phyloP scores from a whole-genome alignment of 768 basidiomycete species.

The Russula sp. region DNA sequence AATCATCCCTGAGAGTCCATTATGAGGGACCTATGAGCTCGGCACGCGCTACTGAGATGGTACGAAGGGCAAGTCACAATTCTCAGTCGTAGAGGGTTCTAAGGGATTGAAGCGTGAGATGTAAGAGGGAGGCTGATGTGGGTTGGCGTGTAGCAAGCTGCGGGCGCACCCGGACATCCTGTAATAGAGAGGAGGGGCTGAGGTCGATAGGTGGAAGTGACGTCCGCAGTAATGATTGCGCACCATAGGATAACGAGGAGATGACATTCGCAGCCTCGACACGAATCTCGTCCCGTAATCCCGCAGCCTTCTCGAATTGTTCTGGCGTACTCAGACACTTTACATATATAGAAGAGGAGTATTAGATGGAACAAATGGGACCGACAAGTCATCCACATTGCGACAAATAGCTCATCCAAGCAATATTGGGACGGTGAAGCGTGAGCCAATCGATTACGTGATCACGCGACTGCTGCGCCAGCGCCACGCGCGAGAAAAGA shows the following conservation, averaged over 20 bases:
- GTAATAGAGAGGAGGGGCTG: neutral
- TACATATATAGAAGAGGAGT: conserved; percentile 41
- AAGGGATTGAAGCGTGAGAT: conserved; percentile 41
- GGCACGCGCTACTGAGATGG: conserved; percentile 50
- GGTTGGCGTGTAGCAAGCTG: conserved; percentile 49
- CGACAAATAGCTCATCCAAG: no score
- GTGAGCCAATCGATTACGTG: no score
- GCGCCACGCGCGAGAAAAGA: no score
- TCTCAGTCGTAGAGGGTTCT: conserved; percentile 35
- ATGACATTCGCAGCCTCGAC: conserved; percentile 71
- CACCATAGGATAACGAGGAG: conserved; percentile 65
- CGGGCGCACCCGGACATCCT: conserved; percentile 55
- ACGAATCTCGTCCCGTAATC: conserved; percentile 50
- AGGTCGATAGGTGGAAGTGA: neutral
- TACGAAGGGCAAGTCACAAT: conserved; percentile 30
- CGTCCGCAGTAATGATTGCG: neutral
- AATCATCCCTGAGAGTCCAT: conserved; percentile 51
- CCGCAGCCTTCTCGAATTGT: conserved; percentile 28
- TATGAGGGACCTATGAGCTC: conserved; percentile 64
- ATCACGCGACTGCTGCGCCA: no score
- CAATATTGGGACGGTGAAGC: no score
- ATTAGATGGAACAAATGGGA: conserved; percentile 27
- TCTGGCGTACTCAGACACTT: conserved; percentile 45
- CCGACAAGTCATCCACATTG: no score
- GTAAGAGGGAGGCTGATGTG: conserved; percentile 57